These are phyloP conservation scores for Euphorbia tirucalli DNA, from an alignment of 345 rosid species.

Conservation along the genomic window DNA sequence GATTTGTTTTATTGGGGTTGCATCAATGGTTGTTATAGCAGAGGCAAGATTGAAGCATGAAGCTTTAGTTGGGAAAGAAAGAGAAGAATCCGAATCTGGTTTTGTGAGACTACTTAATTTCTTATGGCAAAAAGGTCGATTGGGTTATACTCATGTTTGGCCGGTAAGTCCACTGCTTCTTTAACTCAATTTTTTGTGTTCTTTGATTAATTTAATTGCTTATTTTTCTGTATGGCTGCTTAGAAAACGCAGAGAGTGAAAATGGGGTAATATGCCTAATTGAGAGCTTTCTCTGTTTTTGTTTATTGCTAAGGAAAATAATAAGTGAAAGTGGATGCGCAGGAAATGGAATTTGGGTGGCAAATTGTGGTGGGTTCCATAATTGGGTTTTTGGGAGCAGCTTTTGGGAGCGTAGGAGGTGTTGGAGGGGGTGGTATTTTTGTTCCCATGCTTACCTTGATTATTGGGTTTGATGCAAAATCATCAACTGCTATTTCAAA, in stretches of 20 bases:
- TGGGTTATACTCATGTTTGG: constrained; percentile 41
- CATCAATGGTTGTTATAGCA: constrained; percentile 25
- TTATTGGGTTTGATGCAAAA: constrained; percentile 49
- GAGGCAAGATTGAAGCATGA: constrained; percentile 21
- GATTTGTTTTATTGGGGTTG: constrained; percentile 18
- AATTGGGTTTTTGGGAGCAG: constrained; percentile 51
- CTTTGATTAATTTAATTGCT: not conserved
- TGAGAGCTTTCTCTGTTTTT: too few species aligned
- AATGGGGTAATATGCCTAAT: too few species aligned
- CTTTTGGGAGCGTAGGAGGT: constrained; percentile 55
- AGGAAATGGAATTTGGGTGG: constrained; percentile 46
- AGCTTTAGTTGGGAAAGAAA: not conserved
- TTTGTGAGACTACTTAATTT: constrained; percentile 11
- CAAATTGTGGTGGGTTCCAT: constrained; percentile 36
- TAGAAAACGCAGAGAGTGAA: too few species aligned
- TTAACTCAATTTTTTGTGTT: not conserved
- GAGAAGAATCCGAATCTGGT: constrained; percentile 6
- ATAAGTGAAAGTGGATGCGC: too few species aligned
- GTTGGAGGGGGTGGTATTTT: constrained; percentile 57
- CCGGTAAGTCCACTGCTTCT: constrained; percentile 30
- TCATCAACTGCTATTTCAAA: constrained; percentile 50
- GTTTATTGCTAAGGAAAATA: too few species aligned
- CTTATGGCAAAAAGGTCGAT: constrained; percentile 28
- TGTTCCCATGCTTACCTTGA: constrained; percentile 50
- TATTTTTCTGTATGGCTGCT: not conserved